Conservation (phyloP, 345 rosid genomes). For the Turritis glabra region DNA sequence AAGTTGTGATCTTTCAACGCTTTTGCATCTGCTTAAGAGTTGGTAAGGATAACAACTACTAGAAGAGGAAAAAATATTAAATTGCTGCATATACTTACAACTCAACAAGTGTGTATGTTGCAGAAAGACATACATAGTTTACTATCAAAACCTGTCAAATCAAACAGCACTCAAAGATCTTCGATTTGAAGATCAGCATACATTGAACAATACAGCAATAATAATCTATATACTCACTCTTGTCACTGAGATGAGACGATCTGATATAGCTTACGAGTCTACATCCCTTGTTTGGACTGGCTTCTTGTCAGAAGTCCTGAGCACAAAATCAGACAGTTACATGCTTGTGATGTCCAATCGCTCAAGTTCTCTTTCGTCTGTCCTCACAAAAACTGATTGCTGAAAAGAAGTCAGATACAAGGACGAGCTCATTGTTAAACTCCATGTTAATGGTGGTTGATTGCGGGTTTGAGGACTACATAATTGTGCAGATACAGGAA, state of each 20-base stretch:
- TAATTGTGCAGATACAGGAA: constrained; percentile 79
- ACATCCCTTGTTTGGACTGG: constrained; percentile 11
- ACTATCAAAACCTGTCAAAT: constrained; percentile 32
- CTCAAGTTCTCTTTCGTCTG: constrained; percentile 16
- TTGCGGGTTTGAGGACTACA: constrained; percentile 51
- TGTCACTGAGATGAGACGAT: constrained; percentile 19
- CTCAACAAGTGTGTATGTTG: constrained; percentile 19
- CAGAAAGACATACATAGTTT: constrained; percentile 29
- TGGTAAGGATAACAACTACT: neutral
- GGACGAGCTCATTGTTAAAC: constrained; percentile 26
- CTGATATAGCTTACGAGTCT: constrained; percentile 18
- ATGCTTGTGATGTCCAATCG: constrained; percentile 24
- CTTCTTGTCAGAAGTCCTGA: constrained; percentile 26
- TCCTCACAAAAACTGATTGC: constrained; percentile 24
- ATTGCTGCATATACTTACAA: constrained; percentile 29
- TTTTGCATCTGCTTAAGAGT: constrained; percentile 23
- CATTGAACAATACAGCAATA: constrained; percentile 27
- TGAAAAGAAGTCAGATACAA: constrained; percentile 30
- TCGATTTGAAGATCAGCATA: constrained; percentile 19
- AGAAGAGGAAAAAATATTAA: neutral
- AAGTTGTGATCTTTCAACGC: constrained; percentile 24
- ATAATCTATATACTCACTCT: constrained; percentile 29
- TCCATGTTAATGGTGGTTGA: constrained; percentile 34
- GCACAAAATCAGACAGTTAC: constrained; percentile 21
- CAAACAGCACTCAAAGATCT: constrained; percentile 33